Evolutionary conservation across 2,329 filamentous ascomycete genomes (phyloP).

Genomic region (Daldinia sp.): DNA sequence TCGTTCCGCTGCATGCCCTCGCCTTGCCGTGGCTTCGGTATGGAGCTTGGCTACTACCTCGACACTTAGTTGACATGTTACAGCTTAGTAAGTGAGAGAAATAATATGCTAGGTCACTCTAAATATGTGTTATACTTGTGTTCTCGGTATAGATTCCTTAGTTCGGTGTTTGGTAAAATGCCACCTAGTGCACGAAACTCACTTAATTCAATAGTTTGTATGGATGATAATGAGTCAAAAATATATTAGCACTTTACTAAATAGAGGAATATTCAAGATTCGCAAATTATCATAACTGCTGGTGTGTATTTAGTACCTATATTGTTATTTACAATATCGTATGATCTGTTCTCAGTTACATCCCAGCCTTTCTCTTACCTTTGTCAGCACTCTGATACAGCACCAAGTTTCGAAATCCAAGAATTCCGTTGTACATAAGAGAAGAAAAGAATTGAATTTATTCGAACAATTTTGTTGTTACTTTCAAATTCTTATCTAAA

Average conservation of each 20-base stretch:
- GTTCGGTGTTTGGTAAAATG: background rate
- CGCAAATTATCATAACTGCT: background rate
- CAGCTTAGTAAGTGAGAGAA: background rate
- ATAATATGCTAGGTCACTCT: background rate
- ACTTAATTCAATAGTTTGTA: background rate
- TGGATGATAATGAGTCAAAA: no score
- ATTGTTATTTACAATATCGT: background rate
- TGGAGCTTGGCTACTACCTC: background rate
- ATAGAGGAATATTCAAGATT: background rate
- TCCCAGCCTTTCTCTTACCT: slow-evolving; percentile 1
- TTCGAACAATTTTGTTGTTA: background rate
- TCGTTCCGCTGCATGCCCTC: background rate
- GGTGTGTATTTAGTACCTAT: background rate
- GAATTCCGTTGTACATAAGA: background rate
- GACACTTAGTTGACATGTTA: background rate
- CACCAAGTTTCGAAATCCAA: background rate
- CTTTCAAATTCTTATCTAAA: background rate
- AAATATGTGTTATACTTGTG: background rate
- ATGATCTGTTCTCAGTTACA: background rate
- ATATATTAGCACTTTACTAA: background rate
- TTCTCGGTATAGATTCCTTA: background rate
- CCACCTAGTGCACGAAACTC: background rate
- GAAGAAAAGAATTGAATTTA: background rate
- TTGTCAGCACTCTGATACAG: background rate
- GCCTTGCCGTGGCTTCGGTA: background rate